These are phyloP conservation scores for Penicillium odoratum DNA, from an alignment of 495 filamentous ascomycete species.

Conservation along the genomic window DNA sequence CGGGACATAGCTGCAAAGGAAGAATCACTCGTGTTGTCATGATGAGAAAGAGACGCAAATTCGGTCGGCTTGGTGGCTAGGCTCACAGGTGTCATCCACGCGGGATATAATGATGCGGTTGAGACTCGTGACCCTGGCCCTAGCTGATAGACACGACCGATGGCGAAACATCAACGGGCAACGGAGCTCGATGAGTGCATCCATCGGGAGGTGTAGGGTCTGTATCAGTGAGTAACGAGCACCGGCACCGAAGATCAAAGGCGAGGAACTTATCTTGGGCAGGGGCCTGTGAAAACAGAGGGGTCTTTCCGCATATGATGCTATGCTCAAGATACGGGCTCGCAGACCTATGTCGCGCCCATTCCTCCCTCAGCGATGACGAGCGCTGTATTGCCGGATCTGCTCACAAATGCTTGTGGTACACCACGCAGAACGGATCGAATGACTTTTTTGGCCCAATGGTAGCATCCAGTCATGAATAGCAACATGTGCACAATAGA, in stretches of 20 bases:
- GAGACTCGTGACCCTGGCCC: not conserved
- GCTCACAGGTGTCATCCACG: not conserved
- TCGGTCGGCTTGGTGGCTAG: not conserved
- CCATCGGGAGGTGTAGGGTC: no score
- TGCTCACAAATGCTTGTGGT: not conserved
- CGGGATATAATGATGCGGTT: not conserved
- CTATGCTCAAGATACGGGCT: not conserved
- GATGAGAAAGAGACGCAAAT: not conserved
- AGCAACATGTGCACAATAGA: no score
- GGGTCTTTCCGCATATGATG: not conserved
- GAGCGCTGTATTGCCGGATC: not conserved
- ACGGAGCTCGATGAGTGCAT: no score
- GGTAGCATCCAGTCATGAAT: not conserved
- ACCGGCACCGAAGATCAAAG: no score
- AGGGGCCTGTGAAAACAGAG: not conserved
- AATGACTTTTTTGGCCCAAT: not conserved
- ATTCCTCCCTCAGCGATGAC: not conserved
- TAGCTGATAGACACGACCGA: not conserved
- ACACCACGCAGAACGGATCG: slow-evolving; percentile 1
- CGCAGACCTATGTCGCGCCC: not conserved
- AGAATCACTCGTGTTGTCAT: not conserved
- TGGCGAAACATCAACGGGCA: not conserved
- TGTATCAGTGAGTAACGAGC: no score
- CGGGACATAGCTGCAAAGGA: not conserved
- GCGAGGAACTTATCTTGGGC: slow-evolving; percentile 2